Evolutionary conservation across 2,329 filamentous ascomycete genomes (phyloP).

Genomic region (Corinectria fuckeliana): DNA sequence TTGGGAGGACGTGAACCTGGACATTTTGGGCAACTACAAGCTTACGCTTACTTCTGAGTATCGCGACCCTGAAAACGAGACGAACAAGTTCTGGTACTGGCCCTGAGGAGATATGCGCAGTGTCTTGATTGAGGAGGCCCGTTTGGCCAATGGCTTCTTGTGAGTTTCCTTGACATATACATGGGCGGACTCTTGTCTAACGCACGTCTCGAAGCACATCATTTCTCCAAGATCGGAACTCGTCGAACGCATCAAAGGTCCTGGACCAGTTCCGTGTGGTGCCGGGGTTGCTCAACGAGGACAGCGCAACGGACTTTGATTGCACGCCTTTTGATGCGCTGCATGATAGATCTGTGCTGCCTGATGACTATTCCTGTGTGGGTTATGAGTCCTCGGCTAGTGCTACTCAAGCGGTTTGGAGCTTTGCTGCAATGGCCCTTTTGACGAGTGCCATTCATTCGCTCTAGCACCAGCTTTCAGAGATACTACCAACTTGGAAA

Average conservation of each 20-base stretch:
- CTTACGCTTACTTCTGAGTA: not conserved
- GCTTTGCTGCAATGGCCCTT: not conserved
- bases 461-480: not conserved
- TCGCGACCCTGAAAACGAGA: not conserved
- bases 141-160: not conserved
- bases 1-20: not conserved
- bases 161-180: not conserved
- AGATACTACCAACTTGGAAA: not conserved
- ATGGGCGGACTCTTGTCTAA: not conserved
- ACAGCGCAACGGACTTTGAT: not conserved
- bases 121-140: not conserved
- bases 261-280: not conserved
- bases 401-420: not conserved
- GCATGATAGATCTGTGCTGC: not conserved
- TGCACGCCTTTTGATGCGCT: not conserved
- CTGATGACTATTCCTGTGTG: not conserved
- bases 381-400: not conserved
- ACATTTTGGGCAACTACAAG: not conserved
- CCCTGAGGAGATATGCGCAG: not conserved
- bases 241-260: not conserved
- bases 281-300: not conserved
- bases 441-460: not conserved
- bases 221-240: not conserved
- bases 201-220: not conserved
- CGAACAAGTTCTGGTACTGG: not conserved